phyloP scores from a whole-genome alignment of 208 protist genomes.

The Crithidia fasciculata region DNA sequence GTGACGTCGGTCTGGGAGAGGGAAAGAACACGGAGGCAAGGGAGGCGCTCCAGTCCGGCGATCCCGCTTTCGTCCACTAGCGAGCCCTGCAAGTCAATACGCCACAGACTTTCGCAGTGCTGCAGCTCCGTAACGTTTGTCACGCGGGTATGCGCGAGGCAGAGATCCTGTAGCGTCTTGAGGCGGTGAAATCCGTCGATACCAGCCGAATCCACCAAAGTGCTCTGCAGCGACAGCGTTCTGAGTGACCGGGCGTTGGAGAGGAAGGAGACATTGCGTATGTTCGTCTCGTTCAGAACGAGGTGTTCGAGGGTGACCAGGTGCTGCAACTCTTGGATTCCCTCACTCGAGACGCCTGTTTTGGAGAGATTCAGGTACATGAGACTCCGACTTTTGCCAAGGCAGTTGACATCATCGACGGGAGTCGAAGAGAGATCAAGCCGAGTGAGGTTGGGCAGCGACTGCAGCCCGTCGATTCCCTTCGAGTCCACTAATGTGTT shows the following conservation, averaged over 20 bases:
- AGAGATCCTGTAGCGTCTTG: conserved; percentile 27
- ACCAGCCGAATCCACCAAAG: conserved; percentile 17
- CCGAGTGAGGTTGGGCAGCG: conserved; percentile 22
- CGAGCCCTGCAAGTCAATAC: conserved; percentile 26
- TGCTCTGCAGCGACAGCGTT: conserved; percentile 29
- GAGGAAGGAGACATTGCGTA: conserved; percentile 22
- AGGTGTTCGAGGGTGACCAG: conserved; percentile 29
- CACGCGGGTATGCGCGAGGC: conserved; percentile 30
- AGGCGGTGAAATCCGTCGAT: conserved; percentile 23
- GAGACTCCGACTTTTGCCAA: conserved; percentile 20
- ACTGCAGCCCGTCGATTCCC: conserved; percentile 23
- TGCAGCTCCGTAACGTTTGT: conserved; percentile 23
- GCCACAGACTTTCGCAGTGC: conserved; percentile 14
- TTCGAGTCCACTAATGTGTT: conserved; percentile 21
- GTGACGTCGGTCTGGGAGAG: conserved; percentile 33
- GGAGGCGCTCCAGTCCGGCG: conserved; percentile 16
- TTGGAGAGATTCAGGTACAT: conserved; percentile 29
- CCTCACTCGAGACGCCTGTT: conserved; percentile 28
- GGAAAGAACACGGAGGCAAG: conserved; percentile 23
- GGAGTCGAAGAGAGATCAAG: conserved; percentile 35
- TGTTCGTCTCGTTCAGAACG: conserved; percentile 20
- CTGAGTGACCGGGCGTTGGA: conserved; percentile 16
- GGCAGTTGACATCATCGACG: conserved; percentile 17
- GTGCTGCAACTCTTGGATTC: conserved; percentile 6
- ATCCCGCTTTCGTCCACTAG: conserved; percentile 23